Conservation (phyloP, 1,284 basidiomycete species). For the Filobasidium uniguttulatum region DNA sequence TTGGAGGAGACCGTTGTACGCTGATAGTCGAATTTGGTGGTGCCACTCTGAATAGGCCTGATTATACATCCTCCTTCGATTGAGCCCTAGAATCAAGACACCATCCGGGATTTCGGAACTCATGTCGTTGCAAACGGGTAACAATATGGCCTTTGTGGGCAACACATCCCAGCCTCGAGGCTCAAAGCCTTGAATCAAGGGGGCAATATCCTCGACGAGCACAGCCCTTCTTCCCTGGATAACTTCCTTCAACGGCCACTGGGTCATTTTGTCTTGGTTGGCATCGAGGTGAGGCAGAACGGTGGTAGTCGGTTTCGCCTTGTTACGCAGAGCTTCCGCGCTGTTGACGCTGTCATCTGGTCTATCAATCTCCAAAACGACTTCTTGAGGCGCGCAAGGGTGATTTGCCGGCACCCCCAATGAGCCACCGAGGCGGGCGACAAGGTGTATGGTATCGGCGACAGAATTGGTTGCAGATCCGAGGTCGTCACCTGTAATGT, state of each 20-base stretch:
- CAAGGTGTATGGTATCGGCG: slow-evolving; percentile 5
- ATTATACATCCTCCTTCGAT: slow-evolving; percentile 30
- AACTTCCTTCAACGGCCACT: slow-evolving; percentile 32
- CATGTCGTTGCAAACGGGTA: slow-evolving; percentile 29
- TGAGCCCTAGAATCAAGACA: slow-evolving; percentile 36
- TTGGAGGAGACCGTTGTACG: slow-evolving; percentile 23
- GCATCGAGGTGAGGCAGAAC: slow-evolving; percentile 23
- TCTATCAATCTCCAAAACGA: too few species aligned
- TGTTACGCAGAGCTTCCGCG: slow-evolving; percentile 7
- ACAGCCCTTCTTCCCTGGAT: slow-evolving; percentile 23
- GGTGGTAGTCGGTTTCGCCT: slow-evolving; percentile 10
- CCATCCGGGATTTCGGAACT: slow-evolving; percentile 27
- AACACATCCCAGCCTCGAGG: slow-evolving; percentile 33
- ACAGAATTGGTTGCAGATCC: neutral
- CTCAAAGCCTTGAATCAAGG: slow-evolving; percentile 27
- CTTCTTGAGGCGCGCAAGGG: slow-evolving; percentile 19
- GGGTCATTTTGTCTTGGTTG: slow-evolving; percentile 2
- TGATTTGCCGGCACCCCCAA: slow-evolving; percentile 31
- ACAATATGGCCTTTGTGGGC: slow-evolving; percentile 31
- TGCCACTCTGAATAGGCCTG: slow-evolving; percentile 30
- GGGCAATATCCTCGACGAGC: slow-evolving; percentile 30
- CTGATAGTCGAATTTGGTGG: slow-evolving; percentile 24
- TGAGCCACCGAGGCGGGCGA: slow-evolving; percentile 20
- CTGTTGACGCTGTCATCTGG: too few species aligned
- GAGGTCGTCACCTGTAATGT: slow-evolving; percentile 5